Conservation (phyloP, 2,329 filamentous ascomycete genomes). For the Fusarium incarnatum region DNA sequence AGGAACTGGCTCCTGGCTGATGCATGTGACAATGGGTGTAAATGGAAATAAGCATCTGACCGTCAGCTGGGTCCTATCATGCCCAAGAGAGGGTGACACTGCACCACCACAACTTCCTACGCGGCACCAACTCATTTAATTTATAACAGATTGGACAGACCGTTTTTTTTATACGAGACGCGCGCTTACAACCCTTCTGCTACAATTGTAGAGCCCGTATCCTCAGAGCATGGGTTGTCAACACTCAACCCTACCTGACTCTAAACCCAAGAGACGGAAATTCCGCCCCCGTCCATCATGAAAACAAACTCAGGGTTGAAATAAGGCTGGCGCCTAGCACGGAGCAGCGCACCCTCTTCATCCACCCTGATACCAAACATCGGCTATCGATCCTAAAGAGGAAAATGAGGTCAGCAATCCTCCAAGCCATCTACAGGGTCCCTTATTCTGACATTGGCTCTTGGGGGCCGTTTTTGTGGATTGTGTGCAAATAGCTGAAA, state of each 20-base stretch:
- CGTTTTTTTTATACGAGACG: not conserved
- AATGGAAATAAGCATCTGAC: not conserved
- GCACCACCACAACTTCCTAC: not conserved
- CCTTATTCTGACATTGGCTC: not conserved
- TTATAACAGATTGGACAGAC: not conserved
- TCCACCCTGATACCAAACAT: not conserved
- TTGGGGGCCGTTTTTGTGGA: not conserved
- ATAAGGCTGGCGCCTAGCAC: constrained; percentile 14
- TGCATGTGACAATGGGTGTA: not conserved
- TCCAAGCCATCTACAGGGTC: not conserved
- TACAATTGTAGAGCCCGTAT: fast-evolving
- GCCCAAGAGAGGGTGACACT: too few species aligned
- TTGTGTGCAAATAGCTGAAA: constrained; percentile 6
- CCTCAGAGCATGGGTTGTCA: not conserved
- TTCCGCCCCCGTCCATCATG: not conserved
- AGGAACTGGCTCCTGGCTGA: too few species aligned
- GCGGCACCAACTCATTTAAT: not conserved
- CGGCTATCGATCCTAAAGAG: not conserved
- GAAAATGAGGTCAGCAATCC: not conserved
- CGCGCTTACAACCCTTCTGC: not conserved
- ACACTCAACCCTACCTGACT: fast-evolving
- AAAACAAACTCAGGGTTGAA: not conserved
- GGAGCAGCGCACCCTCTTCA: not conserved
- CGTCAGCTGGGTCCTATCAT: not conserved
- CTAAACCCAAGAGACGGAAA: too few species aligned